Base-by-base conservation (phyloP, 176 grass and related monocot species). In the Paspalum notatum region DNA sequence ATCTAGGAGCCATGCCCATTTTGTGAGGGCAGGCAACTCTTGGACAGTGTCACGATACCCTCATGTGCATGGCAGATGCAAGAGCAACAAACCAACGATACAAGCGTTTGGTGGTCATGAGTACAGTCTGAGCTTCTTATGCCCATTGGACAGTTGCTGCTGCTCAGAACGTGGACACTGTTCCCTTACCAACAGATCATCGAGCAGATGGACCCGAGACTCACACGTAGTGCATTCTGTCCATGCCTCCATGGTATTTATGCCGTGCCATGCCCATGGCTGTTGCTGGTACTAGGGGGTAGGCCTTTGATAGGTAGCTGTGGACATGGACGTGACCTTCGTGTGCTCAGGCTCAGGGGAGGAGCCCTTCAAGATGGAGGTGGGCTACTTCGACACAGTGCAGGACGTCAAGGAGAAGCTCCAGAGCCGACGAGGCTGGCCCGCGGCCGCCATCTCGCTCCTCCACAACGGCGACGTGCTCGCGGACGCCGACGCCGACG, bases 321-420 rank as follows among this genome's bases (percentile, higher is more conserved):
- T 22, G 10, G 75, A 10, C 52, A 94, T 94, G 91, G 91, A 94
- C 61, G 88, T 94, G 58, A 83, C 57, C 66, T 86, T 91, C 52
- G 80, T 88, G 71, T 91, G 83, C 43, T 66, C 85, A 17, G 82
- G 83, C 43, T 66, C 85, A 17, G 82, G 70, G 17, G 80, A 87
- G 56, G 62, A 65, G 66, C 24, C 61, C 18, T 86, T 94, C 83
- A 56, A n/a, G 71, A 83, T 94, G 57, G 92, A 94, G 83, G 81
- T 91, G 44, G 86, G 88, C 71, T 94, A 86, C 83, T 94, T 94
- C 67, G 88, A 91, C 80, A 94, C 79, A 4, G 83, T 94, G 60
- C 18, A 15, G 17, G 92, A 94, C 75, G 88, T 94, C 83, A 94
- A 91, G 52, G 75, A 78, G 61, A 91, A 86, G 86, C 80, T 94